Percentiles rank a stretch among this genome's conserved stretches.
Evolutionary conservation across 2,329 filamentous ascomycete species (phyloP).

Genomic region (Fusarium armeniacum): DNA sequence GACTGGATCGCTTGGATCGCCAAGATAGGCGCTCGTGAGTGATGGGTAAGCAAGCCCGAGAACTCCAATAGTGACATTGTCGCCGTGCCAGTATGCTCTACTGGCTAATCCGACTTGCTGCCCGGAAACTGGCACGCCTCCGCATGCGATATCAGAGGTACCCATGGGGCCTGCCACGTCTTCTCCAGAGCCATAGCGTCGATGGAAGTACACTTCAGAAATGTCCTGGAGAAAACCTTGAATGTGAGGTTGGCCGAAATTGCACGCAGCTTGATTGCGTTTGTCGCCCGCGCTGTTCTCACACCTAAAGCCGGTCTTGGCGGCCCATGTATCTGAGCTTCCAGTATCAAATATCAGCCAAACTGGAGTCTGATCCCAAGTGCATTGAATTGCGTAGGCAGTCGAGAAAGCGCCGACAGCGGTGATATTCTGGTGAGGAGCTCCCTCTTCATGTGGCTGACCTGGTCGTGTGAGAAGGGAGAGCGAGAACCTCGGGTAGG

Average conservation of each 20-base stretch:
- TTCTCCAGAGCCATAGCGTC: constrained; percentile 65
- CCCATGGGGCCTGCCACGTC: constrained; percentile 63
- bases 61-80: constrained; percentile 66
- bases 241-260: constrained; percentile 58
- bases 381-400: constrained; percentile 59
- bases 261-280: constrained; percentile 54
- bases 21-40: constrained; percentile 64
- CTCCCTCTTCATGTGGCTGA: constrained; percentile 33
- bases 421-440: constrained; percentile 56
- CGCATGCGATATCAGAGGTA: constrained; percentile 61
- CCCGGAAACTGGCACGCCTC: constrained; percentile 59
- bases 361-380: constrained; percentile 56
- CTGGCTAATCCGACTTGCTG: constrained; percentile 66
- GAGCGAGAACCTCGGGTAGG: constrained; percentile 48
- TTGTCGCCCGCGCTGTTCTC: constrained; percentile 54
- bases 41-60: constrained; percentile 66
- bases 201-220: constrained; percentile 61
- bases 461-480: constrained; percentile 50
- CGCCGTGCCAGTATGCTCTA: constrained; percentile 64
- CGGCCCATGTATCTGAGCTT: constrained; percentile 67
- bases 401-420: constrained; percentile 57
- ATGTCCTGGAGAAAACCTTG: constrained; percentile 58
- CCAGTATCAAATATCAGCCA: constrained; percentile 65
- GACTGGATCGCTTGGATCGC: constrained; percentile 55
- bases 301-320: constrained; percentile 59